A percentile compares a stretch with the other conserved stretches of the same genome.
Evolutionary conservation across 2,329 filamentous ascomycete genomes (phyloP).

Genomic region (Xylariaceae sp.): DNA sequence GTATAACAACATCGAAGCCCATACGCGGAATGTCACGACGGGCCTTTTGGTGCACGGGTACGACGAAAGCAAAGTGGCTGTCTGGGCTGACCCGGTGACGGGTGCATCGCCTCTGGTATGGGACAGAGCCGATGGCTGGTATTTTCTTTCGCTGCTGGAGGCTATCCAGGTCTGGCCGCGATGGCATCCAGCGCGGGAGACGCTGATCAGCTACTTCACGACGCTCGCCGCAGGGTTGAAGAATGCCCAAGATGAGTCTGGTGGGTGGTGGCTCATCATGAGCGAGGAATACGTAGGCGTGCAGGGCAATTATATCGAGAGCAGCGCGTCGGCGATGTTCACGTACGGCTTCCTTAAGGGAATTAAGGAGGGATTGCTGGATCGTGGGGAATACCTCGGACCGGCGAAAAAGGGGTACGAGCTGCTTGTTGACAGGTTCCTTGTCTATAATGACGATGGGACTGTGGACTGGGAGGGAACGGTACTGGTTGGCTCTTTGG

Average conservation of each 20-base stretch:
- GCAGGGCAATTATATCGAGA: constrained; percentile 57
- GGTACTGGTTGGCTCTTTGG: constrained; percentile 47
- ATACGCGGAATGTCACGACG: constrained; percentile 37
- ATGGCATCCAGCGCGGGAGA: constrained; percentile 35
- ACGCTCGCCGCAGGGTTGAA: constrained; percentile 41
- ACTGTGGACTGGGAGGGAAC: constrained; percentile 49
- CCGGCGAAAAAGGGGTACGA: constrained; percentile 42
- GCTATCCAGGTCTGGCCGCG: constrained; percentile 42
- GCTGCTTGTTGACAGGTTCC: constrained; percentile 42
- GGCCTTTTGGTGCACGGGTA: constrained; percentile 50
- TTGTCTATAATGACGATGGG: constrained; percentile 43
- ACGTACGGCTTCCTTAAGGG: constrained; percentile 49
- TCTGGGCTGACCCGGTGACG: constrained; percentile 45
- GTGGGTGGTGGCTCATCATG: constrained; percentile 58
- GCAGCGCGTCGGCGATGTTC: constrained; percentile 57
- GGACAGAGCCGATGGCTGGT: constrained; percentile 49
- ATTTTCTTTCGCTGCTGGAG: constrained; percentile 46
- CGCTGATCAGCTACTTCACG: constrained; percentile 39
- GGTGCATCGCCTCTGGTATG: constrained; percentile 50
- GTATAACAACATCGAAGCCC: constrained; percentile 40
- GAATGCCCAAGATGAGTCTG: constrained; percentile 40
- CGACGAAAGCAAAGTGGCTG: constrained; percentile 42
- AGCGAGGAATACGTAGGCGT: constrained; percentile 43
- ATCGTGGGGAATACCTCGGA: constrained; percentile 32
- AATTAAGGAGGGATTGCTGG: constrained; percentile 36